Evolutionary conservation across 352 stramenopile genomes (phyloP), one percentile per base, ranked within the genome.

Genomic region (Albugo candida): DNA sequence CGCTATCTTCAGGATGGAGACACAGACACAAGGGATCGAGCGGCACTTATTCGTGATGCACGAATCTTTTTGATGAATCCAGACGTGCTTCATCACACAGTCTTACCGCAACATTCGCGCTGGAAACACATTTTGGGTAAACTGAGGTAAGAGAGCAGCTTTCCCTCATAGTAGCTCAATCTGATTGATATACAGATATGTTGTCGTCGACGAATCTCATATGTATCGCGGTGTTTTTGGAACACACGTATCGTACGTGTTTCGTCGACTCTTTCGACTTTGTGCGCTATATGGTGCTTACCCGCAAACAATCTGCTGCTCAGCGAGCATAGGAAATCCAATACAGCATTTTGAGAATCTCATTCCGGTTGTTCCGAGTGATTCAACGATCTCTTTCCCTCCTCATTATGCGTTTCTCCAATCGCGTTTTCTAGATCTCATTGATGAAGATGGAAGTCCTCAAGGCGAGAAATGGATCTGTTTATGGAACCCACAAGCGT

Each of bases 61-160:
- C 83, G 95, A 40, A 79, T 99, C 36, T 93, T 99, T 45, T 64
- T 99, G n/a, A 98, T 92, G 4, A 99, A 99, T 64, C 94, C 94
- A 21, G 95, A 99, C 59, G 99, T 97, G 56, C 69, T 99, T 13
- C 94, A 99, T 61, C 72, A 94, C 13, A 84, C 83, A n/a, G 92
- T 98, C 20, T 59, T 98, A 13, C 87, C 92, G 1, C 70, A 92
- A n/a, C 88, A 97, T 63, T 67, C 66, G 13, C 58, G 81, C 27
- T 99, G 95, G 76, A 65, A 70, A 46, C 56, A 60, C 5, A 66
- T 98, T 37, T 63, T 99, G 13, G 58, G 56, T n/a, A 75, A 85
- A 44, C 55, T 98, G n/a, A 66, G 70, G 56, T 97, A 76, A 44
- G 63, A 91, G 24, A 24, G 81, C 91, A 6, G 24, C 14, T 13